phyloP scores from a whole-genome alignment of 2,329 filamentous ascomycete genomes.

The Aureobasidium leucospermi region DNA sequence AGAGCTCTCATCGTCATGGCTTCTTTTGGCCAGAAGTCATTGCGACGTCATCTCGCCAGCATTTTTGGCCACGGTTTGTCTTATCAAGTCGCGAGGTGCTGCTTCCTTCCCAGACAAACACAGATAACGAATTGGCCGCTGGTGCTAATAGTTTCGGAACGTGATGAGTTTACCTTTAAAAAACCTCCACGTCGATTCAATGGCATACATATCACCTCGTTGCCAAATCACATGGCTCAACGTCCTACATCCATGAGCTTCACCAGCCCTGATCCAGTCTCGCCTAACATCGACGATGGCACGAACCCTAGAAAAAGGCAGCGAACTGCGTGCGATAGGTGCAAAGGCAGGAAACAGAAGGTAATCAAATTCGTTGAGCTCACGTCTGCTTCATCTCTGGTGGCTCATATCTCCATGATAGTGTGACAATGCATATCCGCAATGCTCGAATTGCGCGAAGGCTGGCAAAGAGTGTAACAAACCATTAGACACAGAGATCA shows the following conservation, averaged over 20 bases:
- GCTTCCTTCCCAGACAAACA: background rate
- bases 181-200: too few relatives aligned
- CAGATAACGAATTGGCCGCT: background rate
- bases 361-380: background rate
- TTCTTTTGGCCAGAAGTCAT: too few relatives aligned
- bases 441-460: background rate
- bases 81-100: background rate
- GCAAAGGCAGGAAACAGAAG: background rate
- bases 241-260: background rate
- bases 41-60: too few relatives aligned
- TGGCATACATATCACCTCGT: background rate
- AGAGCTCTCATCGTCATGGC: too few relatives aligned
- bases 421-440: background rate
- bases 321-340: constrained; percentile 1
- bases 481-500: background rate
- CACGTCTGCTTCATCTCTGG: background rate
- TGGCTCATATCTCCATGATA: background rate
- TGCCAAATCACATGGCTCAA: background rate
- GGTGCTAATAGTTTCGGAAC: background rate
- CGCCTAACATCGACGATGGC: background rate
- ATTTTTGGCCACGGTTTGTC: background rate
- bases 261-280: background rate
- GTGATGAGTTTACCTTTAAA: background rate
- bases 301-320: background rate
- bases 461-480: background rate